These are phyloP conservation scores for Stachybotrys chlorohalonatus DNA, from an alignment of 2,329 filamentous ascomycete genomes.

Conservation along the genomic window DNA sequence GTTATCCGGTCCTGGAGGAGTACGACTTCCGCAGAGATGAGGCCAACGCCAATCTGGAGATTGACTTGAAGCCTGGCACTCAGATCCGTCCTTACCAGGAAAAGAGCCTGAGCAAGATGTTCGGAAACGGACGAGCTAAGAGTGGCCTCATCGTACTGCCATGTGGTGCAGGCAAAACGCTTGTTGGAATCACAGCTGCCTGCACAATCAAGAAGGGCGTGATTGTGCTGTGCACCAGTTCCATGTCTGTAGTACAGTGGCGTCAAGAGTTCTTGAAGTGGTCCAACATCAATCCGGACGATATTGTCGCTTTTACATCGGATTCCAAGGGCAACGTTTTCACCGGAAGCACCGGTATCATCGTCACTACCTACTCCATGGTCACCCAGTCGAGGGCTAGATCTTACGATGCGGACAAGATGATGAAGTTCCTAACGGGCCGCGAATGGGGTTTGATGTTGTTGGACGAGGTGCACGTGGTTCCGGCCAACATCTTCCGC, in stretches of 20 bases:
- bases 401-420: constrained; percentile 88
- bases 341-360: constrained; percentile 83
- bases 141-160: constrained; percentile 96
- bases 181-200: constrained; percentile 96
- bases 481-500: constrained; percentile 92
- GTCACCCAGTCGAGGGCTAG: constrained; percentile 84
- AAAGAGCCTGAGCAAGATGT: constrained; percentile 98
- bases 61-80: constrained; percentile 81
- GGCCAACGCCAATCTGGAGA: constrained; percentile 82
- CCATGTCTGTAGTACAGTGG: constrained; percentile 98
- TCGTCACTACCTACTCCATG: constrained; percentile 98
- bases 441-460: constrained; percentile 98
- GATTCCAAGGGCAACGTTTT: constrained; percentile 78
- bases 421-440: constrained; percentile 87
- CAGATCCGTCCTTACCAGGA: constrained; percentile 95
- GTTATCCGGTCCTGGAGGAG: constrained; percentile 84
- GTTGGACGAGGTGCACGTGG: constrained; percentile 94
- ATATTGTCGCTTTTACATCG: constrained; percentile 91
- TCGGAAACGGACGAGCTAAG: constrained; percentile 93
- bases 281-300: constrained; percentile 89
- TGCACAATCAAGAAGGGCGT: constrained; percentile 97
- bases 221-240: constrained; percentile 91
- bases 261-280: constrained; percentile 93
- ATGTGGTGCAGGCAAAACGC: constrained; percentile 91
- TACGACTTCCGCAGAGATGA: constrained; percentile 95